These are phyloP conservation scores for Coniferiporia sulphurascens DNA, from an alignment of 1,284 basidiomycete species.

Conservation along the genomic window DNA sequence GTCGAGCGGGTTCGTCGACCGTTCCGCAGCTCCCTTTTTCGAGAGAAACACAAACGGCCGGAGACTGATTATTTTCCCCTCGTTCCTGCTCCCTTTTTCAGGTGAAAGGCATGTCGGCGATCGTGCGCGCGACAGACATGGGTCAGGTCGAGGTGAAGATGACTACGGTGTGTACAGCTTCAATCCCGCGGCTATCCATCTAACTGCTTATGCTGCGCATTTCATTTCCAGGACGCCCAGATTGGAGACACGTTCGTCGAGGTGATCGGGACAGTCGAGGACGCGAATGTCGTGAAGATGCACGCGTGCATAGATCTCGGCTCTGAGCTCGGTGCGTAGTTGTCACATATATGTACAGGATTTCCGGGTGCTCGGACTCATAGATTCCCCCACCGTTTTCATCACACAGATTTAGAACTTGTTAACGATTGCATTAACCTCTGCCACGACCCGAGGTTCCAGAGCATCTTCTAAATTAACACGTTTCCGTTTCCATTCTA, in stretches of 20 bases:
- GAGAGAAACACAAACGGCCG: background rate
- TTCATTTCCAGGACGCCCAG: slow-evolving; percentile 40
- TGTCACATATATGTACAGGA: background rate
- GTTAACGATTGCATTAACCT: slow-evolving; percentile 62
- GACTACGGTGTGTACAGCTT: slow-evolving; percentile 36
- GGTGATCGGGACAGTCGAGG: slow-evolving; percentile 65
- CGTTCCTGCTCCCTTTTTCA: slow-evolving; percentile 24
- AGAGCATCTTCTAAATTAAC: slow-evolving; percentile 39
- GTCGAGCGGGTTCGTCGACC: slow-evolving; percentile 48
- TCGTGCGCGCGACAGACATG: slow-evolving; percentile 69
- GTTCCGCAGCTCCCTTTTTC: background rate
- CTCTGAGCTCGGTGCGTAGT: slow-evolving; percentile 55
- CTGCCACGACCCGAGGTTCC: slow-evolving; percentile 58
- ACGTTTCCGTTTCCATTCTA: too few relatives aligned
- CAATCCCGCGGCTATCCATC: slow-evolving; percentile 7
- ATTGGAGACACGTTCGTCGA: slow-evolving; percentile 62
- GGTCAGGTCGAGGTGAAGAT: slow-evolving; percentile 61
- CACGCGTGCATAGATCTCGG: slow-evolving; percentile 61
- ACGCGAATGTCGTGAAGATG: slow-evolving; percentile 59
- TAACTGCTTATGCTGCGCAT: too few relatives aligned
- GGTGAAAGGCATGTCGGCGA: slow-evolving; percentile 52
- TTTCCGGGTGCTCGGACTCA: too few relatives aligned
- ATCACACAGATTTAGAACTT: slow-evolving; percentile 53
- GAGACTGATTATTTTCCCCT: slow-evolving; percentile 5
- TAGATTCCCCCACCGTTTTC: background rate